Percentiles rank a stretch among this genome's conserved stretches.
These are phyloP conservation scores for Penicillium maclennaniae DNA, from an alignment of 495 filamentous ascomycete genomes.

Conservation along the genomic window DNA sequence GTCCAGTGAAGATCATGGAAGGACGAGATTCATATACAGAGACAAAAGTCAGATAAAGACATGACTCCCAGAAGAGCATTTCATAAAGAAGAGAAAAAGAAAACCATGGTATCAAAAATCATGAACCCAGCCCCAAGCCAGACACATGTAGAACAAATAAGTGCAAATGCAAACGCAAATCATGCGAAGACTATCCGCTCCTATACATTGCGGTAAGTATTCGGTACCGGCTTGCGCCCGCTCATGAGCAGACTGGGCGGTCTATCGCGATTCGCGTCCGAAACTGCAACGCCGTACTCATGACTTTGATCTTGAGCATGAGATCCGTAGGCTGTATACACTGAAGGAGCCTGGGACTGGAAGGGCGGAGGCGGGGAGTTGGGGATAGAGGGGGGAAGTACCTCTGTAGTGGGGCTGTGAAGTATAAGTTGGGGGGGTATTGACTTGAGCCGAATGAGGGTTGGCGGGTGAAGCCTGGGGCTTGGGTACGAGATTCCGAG, in stretches of 20 bases:
- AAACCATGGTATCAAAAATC: slow-evolving; percentile 17
- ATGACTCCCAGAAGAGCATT: not conserved
- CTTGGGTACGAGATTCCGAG: slow-evolving; percentile 3
- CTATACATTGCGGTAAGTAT: slow-evolving; percentile 32
- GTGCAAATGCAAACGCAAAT: not conserved
- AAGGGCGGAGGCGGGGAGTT: slow-evolving; percentile 37
- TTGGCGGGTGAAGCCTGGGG: slow-evolving; percentile 25
- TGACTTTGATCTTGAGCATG: not conserved
- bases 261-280: slow-evolving; percentile 19
- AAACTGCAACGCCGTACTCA: not conserved
- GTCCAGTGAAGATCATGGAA: no score
- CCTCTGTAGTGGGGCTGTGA: slow-evolving; percentile 24
- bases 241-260: slow-evolving; percentile 45
- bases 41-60: no score
- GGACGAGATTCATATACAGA: no score
- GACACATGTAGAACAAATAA: not conserved
- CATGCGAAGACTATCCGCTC: slow-evolving; percentile 7
- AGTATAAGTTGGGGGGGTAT: slow-evolving; percentile 25
- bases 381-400: slow-evolving; percentile 25
- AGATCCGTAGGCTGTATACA: slow-evolving; percentile 7
- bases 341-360: slow-evolving; percentile 21
- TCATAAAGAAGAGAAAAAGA: not conserved
- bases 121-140: not conserved
- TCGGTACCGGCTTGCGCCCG: slow-evolving; percentile 36
- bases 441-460: slow-evolving; percentile 28